Base-by-base conservation (phyloP, 1,284 basidiomycete genomes). In the Ustilago bromivora region DNA sequence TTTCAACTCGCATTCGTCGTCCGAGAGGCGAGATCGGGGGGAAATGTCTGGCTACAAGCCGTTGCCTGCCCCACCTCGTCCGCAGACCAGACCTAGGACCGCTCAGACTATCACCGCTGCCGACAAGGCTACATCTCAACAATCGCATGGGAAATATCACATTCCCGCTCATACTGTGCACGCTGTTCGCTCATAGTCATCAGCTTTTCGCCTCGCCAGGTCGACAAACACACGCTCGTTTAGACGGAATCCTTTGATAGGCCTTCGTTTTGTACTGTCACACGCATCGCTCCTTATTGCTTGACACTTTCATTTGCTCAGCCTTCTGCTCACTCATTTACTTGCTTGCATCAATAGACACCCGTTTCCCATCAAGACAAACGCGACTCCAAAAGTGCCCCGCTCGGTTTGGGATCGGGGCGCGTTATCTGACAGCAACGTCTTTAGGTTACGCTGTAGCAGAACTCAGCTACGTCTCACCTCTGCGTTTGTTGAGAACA, bases 61-160 rank as follows among this genome's bases (percentile, higher is more conserved):
- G 0, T 41, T 76, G 1, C 64, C 73, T 8, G 56, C 55, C 3
- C 73, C 73, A 2, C 67, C 68, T 1, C 47, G 73, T 15, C 61
- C 67, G 2, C 43, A 46, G 28, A 58, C 46, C 11, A 57, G 73
- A 9, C 68, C 72, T 12, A 67, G 72, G 54, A 75, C 72, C 0
- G 64, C 68, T 4, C 73, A 71, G 68, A 62, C 73, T 4, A 60
- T 53, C 52, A 66, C 56, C 9, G 56, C 49, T 34, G 57, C 61
- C 4, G 9, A 34, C 23, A 40, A 47, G 1, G 52, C 28, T 17
- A 28, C 23, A 1, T 17, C 49, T 23, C 49, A 51, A 28, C 36
- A 43, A 28, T 17, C 32, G 12, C 56, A 46, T 15, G 28, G 40
- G 2, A n/a, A 28, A 15, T 59, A 47, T 13, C 47, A 51, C 8